These are phyloP conservation scores for Ampelocalamus luodianensis DNA, from an alignment of 176 grass and related monocot species.

Conservation along the genomic window DNA sequence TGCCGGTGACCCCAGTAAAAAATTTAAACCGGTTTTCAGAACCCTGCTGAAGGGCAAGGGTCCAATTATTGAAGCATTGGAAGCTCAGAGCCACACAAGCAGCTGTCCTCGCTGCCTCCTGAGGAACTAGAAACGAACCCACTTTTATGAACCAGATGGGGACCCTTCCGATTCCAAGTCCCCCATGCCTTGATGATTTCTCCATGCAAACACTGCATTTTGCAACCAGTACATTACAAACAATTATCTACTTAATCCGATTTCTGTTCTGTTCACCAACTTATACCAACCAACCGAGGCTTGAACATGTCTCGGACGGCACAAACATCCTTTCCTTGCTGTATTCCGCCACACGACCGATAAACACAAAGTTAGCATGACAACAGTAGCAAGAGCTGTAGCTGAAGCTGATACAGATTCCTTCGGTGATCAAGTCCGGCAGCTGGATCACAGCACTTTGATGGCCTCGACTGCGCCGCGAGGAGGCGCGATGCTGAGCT, in stretches of 20 bases:
- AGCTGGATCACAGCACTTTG: constrained; percentile 61
- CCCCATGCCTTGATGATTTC: not conserved
- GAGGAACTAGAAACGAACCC: constrained; percentile 52
- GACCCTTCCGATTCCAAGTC: not conserved
- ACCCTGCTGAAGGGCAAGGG: not conserved
- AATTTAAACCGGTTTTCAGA: too few species aligned
- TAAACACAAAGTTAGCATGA: constrained; percentile 36
- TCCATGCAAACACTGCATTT: not conserved
- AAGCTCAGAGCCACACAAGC: constrained; percentile 49
- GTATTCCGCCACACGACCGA: not conserved
- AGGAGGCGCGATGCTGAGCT: constrained; percentile 79
- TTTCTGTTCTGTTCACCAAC: constrained; percentile 21
- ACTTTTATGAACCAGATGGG: constrained; percentile 44
- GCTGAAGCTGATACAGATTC: constrained; percentile 13
- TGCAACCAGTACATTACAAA: not conserved
- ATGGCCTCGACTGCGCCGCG: constrained; percentile 46
- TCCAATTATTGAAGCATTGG: constrained; percentile 53
- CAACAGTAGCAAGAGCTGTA: not conserved
- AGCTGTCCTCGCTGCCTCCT: constrained; percentile 45
- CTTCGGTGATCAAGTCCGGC: not conserved
- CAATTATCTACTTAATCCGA: not conserved
- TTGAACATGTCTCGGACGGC: constrained; percentile 16
- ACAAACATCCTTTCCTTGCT: constrained; percentile 22
- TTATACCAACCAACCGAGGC: constrained; percentile 24
- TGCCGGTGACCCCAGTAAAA: too few species aligned